These are phyloP conservation scores for Backusella australiensis DNA, from an alignment of 192 early-diverging fungal genomes.

Conservation along the genomic window DNA sequence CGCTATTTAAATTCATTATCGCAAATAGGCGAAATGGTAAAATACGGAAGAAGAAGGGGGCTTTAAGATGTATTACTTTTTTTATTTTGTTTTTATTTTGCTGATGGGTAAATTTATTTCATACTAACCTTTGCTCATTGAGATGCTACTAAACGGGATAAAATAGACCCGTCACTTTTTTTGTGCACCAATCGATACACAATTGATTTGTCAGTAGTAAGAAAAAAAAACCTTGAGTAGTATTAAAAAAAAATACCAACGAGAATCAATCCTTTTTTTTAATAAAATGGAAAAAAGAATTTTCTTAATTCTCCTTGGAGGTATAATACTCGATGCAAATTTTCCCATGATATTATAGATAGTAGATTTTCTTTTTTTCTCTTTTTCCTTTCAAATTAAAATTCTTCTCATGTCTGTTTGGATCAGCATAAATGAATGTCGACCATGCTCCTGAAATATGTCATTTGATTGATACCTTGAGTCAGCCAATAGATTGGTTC, in stretches of 20 bases:
- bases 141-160: background rate
- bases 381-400: background rate
- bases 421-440: background rate
- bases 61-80: background rate
- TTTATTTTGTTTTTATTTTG: background rate
- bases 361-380: background rate
- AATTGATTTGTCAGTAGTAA: background rate
- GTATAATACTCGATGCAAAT: background rate
- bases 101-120: background rate
- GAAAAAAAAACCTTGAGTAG: background rate
- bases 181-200: background rate
- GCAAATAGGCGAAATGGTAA: background rate
- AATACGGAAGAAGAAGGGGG: background rate
- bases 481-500: background rate
- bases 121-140: background rate
- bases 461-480: background rate
- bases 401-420: background rate
- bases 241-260: background rate
- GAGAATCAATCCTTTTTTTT: background rate
- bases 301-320: background rate
- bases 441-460: background rate
- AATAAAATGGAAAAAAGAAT: background rate
- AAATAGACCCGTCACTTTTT: background rate
- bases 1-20: background rate
- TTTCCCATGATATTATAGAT: background rate